Base-by-base conservation (phyloP, 768 basidiomycete species). In the Pleurotus citrinopileatus region DNA sequence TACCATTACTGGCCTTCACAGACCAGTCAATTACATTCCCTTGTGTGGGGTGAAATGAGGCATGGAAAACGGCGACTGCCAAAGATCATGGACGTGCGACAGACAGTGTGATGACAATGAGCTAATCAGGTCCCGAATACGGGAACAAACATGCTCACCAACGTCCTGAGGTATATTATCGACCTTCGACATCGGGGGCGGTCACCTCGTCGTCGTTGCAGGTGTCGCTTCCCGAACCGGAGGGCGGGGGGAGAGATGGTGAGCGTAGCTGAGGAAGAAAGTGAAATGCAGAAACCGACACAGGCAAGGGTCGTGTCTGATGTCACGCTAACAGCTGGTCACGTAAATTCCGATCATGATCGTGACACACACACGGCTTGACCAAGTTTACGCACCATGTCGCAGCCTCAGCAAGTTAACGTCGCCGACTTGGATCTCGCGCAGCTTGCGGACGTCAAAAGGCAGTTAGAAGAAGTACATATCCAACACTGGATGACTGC, bases 401-500 rank as follows among this genome's bases (percentile, higher is more conserved):
- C 73, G 37, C 80, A 80, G 69, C 70, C 79, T 9, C 89, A 91
- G 63, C 85, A 89, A 55, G 79, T 96, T 64, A 89, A 82, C 60
- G 77, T 96, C 15, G 73, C 81, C 12, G 93, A 98, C 69, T 80
- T 99, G 48, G 90, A 93, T 62, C 70, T 95, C 26, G 71, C 84
- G 1, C 96, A 98, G 69, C 81, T 98, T 2, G 78, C 86, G 8
- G 93, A 97, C 60, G 93, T 98, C 36, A 84, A 88, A 60, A 84
- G 87, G 57, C 96, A 98, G 67, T 78, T 99, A 0, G 95, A 99
- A 63, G 92, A 97, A 72, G 96, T 91, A 52, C 57, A 72, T 63
- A 23, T 19, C 27, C 17, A n/a, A 36, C 36, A 17, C 23, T n/a
- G 46, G 22, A 36, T 20, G 36, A 22, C 47, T 27, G 28, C 47